A percentile compares a stretch with the other conserved stretches of the same genome.
Evolutionary conservation across 805 yeast genomes (phyloP).

Genomic region (Kluyveromyces nonfermentans): DNA sequence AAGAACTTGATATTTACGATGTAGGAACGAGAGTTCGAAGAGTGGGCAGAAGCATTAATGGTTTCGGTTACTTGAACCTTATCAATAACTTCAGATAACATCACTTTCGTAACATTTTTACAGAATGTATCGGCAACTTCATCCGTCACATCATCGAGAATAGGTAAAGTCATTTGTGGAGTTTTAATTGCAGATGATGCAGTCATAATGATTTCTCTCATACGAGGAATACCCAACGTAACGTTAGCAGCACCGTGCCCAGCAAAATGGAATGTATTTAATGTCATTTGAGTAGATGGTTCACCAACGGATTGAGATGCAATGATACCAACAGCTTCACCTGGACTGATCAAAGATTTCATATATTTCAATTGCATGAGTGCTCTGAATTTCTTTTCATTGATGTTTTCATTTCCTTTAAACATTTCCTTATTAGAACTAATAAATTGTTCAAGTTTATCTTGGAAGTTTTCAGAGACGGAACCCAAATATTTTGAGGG

Average conservation of each 20-base stretch:
- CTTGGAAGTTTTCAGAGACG: constrained; percentile 83
- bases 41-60: constrained; percentile 49
- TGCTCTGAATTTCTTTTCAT: constrained; percentile 80
- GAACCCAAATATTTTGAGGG: constrained; percentile 90
- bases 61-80: constrained; percentile 80
- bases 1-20: constrained; percentile 67
- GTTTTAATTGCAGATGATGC: constrained; percentile 93
- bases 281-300: constrained; percentile 98
- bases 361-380: constrained; percentile 97
- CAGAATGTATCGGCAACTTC: constrained; percentile 88
- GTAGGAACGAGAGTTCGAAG: constrained; percentile 56
- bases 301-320: constrained; percentile 99
- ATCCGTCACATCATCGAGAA: constrained; percentile 69
- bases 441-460: constrained; percentile 63
- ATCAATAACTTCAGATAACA: constrained; percentile 82
- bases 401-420: constrained; percentile 39
- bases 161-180: constrained; percentile 97
- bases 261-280: constrained; percentile 95
- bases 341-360: constrained; percentile 91
- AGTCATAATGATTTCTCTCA: constrained; percentile 99
- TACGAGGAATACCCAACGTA: constrained; percentile 98
- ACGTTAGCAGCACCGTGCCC: constrained; percentile 99
- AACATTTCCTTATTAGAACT: constrained; percentile 46
- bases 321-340: constrained; percentile 96
- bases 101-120: constrained; percentile 76